Base-by-base conservation (phyloP, 2,329 filamentous ascomycete species). In the Sporothrix variecibatus region DNA sequence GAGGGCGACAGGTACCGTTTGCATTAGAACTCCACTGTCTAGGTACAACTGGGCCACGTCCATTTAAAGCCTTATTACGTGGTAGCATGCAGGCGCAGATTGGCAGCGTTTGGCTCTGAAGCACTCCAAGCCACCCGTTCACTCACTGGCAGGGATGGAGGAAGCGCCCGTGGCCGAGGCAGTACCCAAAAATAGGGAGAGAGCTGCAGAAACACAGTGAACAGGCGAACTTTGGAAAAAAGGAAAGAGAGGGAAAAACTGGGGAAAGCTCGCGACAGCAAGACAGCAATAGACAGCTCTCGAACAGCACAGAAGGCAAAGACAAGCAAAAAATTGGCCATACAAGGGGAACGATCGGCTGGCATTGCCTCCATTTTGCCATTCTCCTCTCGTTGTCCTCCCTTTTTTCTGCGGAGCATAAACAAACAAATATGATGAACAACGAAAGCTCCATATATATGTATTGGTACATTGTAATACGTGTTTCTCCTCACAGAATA, bases 51-150 rank as follows among this genome's bases (percentile, higher is more conserved):
- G 23, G 31, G 64, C 40, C 62, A 9, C 26, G 15, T 34, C 26
- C 15, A 1, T 34, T 34, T 34, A 7, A 34, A 34, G 5, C 40
- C 28, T 28, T 20, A 69, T 38, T 26, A 34, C 17, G 40, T 31
- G 65, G 43, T 34, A 34, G 65, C 26, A n/a, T 51, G 26, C 67
- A 17, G 15, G 28, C 46, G 20, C 31, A 53, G 67, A 26, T 69
- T 46, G 53, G 43, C 26, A 38, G 46, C 51, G n/a, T 58, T 51
- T 71, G 68, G 43, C 51, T 69, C 20, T 60, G 70, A 23, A 64
- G 70, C 70, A 51, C 40, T 72, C 56, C 70, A 72, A 64, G 71
- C 71, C 71, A 72, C 46, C 46, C 71, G 46, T 72, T 72, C 60
- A 20, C n/a, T 67, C 1, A 20, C 20, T 17, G 23, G 58, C 60